These are phyloP conservation scores for Aspergillus bertholletiae DNA, from an alignment of 495 filamentous ascomycete genomes.

Conservation along the genomic window DNA sequence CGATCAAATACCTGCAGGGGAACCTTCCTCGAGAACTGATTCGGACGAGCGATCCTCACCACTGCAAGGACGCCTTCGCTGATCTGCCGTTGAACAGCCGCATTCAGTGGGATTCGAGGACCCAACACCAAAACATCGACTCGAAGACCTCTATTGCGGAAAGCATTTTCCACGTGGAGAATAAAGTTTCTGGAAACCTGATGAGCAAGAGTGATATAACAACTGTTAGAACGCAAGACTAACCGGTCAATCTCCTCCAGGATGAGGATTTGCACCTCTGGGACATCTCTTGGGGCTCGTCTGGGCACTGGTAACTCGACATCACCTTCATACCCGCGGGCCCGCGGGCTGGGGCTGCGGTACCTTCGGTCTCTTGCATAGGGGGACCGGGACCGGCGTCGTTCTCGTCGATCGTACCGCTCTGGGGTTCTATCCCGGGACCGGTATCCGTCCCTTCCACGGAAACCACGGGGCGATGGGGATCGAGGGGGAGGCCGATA, in stretches of 20 bases:
- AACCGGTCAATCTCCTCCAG: conserved; percentile 73
- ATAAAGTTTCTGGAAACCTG: conserved; percentile 62
- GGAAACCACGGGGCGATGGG: conserved; percentile 56
- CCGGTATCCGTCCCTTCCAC: conserved; percentile 68
- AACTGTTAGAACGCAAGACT: conserved; percentile 12
- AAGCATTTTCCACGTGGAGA: conserved; percentile 71
- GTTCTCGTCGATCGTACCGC: conserved; percentile 54
- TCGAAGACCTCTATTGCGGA: conserved; percentile 64
- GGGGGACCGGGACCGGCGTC: conserved; percentile 68
- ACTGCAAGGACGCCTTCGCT: conserved; percentile 87
- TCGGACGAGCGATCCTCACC: conserved; percentile 63
- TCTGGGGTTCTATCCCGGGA: conserved; percentile 54
- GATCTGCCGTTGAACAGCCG: conserved; percentile 79
- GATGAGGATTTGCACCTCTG: conserved; percentile 86
- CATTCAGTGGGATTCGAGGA: conserved; percentile 71
- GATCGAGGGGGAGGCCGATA: conserved; percentile 58
- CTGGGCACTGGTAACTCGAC: conserved; percentile 66
- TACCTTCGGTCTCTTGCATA: conserved; percentile 57
- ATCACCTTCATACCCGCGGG: conserved; percentile 52
- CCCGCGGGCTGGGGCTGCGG: conserved; percentile 64
- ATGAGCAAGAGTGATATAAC: not conserved
- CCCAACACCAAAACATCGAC: conserved; percentile 73
- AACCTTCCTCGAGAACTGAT: conserved; percentile 68
- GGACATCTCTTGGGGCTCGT: conserved; percentile 71
- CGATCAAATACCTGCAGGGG: conserved; percentile 83